These are phyloP conservation scores for Malassezia furfur DNA, from an alignment of 1,284 basidiomycete genomes.

Conservation along the genomic window DNA sequence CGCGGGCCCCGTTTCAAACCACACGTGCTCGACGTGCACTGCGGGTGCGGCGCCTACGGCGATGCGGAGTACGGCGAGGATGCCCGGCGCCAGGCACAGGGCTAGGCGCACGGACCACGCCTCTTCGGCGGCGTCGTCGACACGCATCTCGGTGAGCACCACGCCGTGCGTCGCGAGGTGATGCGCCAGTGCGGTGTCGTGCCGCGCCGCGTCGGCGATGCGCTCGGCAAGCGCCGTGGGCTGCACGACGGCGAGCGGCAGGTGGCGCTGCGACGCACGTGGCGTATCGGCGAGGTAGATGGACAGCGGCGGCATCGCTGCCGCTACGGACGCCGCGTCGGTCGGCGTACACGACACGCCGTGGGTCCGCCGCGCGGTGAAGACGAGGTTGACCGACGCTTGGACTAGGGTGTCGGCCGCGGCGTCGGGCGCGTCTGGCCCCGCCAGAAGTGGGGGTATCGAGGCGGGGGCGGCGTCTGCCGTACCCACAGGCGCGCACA, in stretches of 20 bases:
- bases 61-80: slow-evolving; percentile 36
- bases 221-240: neutral
- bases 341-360: no score
- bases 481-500: no score
- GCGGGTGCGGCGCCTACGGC: slow-evolving; percentile 5
- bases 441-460: neutral
- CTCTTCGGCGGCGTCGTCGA: slow-evolving; percentile 1
- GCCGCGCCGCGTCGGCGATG: neutral
- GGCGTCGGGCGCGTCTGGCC: neutral
- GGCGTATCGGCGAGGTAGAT: slow-evolving; percentile 1
- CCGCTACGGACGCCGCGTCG: neutral
- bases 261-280: neutral
- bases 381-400: slow-evolving; percentile 19
- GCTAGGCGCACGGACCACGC: slow-evolving; percentile 17
- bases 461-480: no score
- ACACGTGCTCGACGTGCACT: slow-evolving; percentile 6
- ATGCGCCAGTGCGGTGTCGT: neutral
- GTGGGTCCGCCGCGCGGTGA: slow-evolving; percentile 6
- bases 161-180: neutral
- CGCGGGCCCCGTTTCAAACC: neutral
- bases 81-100: slow-evolving; percentile 38
- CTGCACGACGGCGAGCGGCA: neutral
- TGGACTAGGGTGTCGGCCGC: slow-evolving; percentile 16
- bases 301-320: neutral
- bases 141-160: slow-evolving; percentile 1